Evolutionary conservation across 768 basidiomycete genomes (phyloP).

Genomic region (Rhodotorula diobovata): DNA sequence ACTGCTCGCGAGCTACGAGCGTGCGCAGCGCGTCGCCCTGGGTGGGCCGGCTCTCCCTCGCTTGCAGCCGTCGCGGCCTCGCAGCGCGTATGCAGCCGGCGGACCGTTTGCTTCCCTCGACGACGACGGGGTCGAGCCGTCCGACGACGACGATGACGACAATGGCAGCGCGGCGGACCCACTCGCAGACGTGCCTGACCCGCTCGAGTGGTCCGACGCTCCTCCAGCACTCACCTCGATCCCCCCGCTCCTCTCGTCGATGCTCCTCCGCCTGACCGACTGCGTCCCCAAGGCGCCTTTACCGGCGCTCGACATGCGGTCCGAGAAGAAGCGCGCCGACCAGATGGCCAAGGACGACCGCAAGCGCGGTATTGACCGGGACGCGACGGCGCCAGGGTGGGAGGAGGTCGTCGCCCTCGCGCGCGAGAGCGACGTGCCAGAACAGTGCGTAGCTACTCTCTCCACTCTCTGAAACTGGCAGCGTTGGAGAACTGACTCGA

Average conservation of each 20-base stretch:
- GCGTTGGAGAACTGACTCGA: not conserved
- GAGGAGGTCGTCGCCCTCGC: conserved; percentile 17
- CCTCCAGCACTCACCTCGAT: not conserved
- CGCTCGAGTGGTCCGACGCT: not conserved
- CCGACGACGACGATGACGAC: not conserved
- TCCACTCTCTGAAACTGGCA: too few species aligned
- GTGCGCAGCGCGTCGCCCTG: not conserved
- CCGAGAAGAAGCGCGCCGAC: not conserved
- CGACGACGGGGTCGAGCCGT: not conserved
- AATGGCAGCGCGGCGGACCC: not conserved
- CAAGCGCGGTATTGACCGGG: not conserved
- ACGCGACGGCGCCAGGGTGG: not conserved
- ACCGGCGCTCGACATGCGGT: conserved; percentile 12
- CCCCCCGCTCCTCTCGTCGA: not conserved
- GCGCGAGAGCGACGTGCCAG: conserved; percentile 4
- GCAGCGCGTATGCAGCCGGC: conserved; percentile 15
- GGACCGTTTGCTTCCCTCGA: not conserved
- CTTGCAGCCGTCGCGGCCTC: not conserved
- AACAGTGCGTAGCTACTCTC: not conserved
- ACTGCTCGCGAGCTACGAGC: not conserved
- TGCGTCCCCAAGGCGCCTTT: conserved; percentile 17
- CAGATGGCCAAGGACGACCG: not conserved
- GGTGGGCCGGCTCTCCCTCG: not conserved
- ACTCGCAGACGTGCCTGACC: not conserved
- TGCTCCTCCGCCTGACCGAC: conserved; percentile 8